Percentiles rank a stretch among this genome's conserved stretches.
Evolutionary conservation across 495 filamentous ascomycete species (phyloP).

Genomic region (Xylaria grammica): DNA sequence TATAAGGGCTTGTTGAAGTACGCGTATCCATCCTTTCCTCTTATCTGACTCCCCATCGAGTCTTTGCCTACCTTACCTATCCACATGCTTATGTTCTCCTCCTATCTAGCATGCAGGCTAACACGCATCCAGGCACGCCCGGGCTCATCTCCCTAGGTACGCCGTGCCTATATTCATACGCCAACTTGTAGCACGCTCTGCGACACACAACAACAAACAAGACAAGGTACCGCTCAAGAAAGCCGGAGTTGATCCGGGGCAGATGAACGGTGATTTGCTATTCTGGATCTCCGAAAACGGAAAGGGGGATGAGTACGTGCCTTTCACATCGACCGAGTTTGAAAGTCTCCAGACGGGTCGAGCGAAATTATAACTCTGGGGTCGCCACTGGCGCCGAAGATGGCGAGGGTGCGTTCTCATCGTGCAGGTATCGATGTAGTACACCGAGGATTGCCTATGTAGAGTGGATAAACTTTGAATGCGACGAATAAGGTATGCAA

Average conservation of each 20-base stretch:
- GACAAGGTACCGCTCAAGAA: conserved; percentile 75
- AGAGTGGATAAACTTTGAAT: neutral
- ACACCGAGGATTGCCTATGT: neutral
- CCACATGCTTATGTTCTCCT: neutral
- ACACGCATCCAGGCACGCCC: conserved; percentile 46
- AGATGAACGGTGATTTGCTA: conserved; percentile 58
- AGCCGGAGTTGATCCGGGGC: conserved; percentile 71
- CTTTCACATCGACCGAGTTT: conserved; percentile 65
- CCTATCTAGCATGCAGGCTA: neutral
- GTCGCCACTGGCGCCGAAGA: neutral
- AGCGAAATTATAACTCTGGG: conserved; percentile 50
- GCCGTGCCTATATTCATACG: conserved; percentile 79
- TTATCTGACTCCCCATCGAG: neutral
- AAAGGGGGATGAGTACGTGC: conserved; percentile 56
- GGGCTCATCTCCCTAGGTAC: conserved; percentile 69
- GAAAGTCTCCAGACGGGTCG: conserved; percentile 53
- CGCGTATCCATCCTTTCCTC: conserved; percentile 17
- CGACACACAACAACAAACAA: conserved; percentile 86
- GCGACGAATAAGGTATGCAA: neutral
- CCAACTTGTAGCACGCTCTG: conserved; percentile 60
- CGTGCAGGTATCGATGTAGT: neutral
- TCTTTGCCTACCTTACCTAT: too few relatives aligned
- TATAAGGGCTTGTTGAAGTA: conserved; percentile 58
- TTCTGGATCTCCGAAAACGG: conserved; percentile 61
- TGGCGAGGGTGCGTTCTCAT: neutral